Base-by-base conservation (phyloP, 345 rosid species). In the Salix purpurea region DNA sequence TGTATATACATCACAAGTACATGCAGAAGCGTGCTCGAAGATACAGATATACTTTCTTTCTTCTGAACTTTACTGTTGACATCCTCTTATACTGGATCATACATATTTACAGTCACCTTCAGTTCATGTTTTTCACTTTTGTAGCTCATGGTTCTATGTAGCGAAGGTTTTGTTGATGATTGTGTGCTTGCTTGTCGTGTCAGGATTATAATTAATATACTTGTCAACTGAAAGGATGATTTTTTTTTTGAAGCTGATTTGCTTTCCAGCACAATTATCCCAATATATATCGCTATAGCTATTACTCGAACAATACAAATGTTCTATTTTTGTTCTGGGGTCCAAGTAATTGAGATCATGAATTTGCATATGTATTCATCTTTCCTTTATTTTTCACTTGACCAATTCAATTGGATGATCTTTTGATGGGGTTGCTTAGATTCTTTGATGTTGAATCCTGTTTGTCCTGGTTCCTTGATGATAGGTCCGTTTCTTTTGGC, bases 401-500 rank as follows among this genome's bases (percentile, higher is more conserved):
- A 32, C 19, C 12, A 67, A 19, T 39, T 69, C 19, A 60, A 28
- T 26, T 42, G 28, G 52, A 60, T 30, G 28, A 46, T 66, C 13
- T 37, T 32, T 48, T 32, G 73, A 34, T 23, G 14, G 50, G 71
- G 34, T 16, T 60, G 39, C 15, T 42, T 54, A 40, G 66, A 66
- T 68, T 62, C 54, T 77, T 52, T 21, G 76, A 73, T 71, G 34
- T 54, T 77, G 58, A 16, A 62, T 77, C 37, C 8, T 68, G 71
- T 64, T 50, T 62, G 10, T 19, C 30, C 50, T 64, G 19, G 50
- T 56, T 77, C 56, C 11, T 75, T 58, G 34, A 30, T 78, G 60
- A 50, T 67, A 60, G 30, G 75, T 77, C 75, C 40, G 64, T 62
- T 80, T 74, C 11, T 52, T 62, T 28, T 6, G 72, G 81, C 52